Conservation (phyloP, 1,284 basidiomycete genomes). For the Mycena citricolor region DNA sequence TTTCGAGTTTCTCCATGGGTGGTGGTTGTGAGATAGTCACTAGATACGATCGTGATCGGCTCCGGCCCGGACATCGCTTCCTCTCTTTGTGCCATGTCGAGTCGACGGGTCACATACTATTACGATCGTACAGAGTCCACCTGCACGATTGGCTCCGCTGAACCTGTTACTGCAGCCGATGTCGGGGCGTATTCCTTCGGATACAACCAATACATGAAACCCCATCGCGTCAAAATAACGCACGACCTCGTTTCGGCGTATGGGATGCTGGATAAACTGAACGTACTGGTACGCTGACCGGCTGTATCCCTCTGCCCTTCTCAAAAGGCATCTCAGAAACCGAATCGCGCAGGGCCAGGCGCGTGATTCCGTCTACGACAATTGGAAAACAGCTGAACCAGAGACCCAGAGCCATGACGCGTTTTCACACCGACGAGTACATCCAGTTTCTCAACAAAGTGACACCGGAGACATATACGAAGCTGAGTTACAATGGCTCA, state of each 20-base stretch:
- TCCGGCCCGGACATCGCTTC: conserved; percentile 2
- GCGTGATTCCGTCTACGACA: too few relatives aligned
- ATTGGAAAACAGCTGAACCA: too few relatives aligned
- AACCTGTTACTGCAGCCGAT: conserved; percentile 54
- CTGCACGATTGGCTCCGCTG: conserved; percentile 3
- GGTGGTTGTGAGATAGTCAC: too few relatives aligned
- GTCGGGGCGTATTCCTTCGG: conserved; percentile 87
- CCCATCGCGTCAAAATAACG: conserved; percentile 89
- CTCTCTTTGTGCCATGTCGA: conserved; percentile 45
- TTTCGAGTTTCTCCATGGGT: conserved; percentile 49
- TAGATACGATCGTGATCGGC: too few relatives aligned
- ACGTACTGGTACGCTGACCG: conserved; percentile 68
- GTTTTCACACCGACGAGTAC: conserved; percentile 98
- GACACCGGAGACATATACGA: conserved; percentile 84
- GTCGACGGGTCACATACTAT: conserved; percentile 60
- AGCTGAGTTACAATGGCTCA: conserved; percentile 80
- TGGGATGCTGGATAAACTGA: conserved; percentile 88
- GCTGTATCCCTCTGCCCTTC: neutral
- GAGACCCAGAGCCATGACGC: conserved; percentile 86
- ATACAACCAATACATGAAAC: conserved; percentile 92
- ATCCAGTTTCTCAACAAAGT: conserved; percentile 88
- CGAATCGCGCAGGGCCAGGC: conserved; percentile 76
- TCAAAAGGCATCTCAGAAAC: conserved; percentile 51
- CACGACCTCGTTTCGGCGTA: conserved; percentile 92
- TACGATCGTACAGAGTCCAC: conserved; percentile 45